Percentiles rank a stretch among this genome's conserved stretches.
Conservation (phyloP, 1,284 basidiomycete species). For the Leccinum cinnamomeum region DNA sequence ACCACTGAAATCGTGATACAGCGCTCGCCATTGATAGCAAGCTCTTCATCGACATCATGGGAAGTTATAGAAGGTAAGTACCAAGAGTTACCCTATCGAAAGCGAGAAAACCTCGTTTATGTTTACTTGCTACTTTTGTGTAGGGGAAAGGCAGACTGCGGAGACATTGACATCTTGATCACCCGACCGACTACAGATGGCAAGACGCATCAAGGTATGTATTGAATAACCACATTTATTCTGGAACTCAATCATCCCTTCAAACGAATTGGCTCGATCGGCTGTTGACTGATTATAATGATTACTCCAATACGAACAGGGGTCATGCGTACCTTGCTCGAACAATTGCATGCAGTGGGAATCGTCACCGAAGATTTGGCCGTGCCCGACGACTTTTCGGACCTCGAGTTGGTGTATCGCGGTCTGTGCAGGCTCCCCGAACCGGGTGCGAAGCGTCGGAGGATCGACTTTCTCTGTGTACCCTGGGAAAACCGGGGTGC, state of each 20-base stretch:
- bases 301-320: constrained; percentile 38
- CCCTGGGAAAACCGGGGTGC: constrained; percentile 80
- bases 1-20: constrained; percentile 28
- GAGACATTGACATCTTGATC: constrained; percentile 89
- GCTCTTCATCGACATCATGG: constrained; percentile 84
- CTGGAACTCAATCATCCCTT: not conserved
- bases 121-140: constrained; percentile 4
- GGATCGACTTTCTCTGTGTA: constrained; percentile 82
- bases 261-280: not conserved
- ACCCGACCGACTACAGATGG: constrained; percentile 75
- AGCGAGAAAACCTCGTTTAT: not conserved
- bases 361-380: constrained; percentile 81
- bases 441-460: constrained; percentile 50
- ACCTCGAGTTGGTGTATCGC: constrained; percentile 76
- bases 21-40: constrained; percentile 71
- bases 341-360: constrained; percentile 51
- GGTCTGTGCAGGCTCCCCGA: constrained; percentile 65
- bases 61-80: constrained; percentile 75
- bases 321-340: constrained; percentile 56
- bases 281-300: not conserved
- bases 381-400: constrained; percentile 62
- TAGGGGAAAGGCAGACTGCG: constrained; percentile 75
- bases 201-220: constrained; percentile 62
- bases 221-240: not conserved
- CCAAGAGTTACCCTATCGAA: not conserved